Conservation (phyloP, 2,329 filamentous ascomycete species). For the Exserohilum turcica region DNA sequence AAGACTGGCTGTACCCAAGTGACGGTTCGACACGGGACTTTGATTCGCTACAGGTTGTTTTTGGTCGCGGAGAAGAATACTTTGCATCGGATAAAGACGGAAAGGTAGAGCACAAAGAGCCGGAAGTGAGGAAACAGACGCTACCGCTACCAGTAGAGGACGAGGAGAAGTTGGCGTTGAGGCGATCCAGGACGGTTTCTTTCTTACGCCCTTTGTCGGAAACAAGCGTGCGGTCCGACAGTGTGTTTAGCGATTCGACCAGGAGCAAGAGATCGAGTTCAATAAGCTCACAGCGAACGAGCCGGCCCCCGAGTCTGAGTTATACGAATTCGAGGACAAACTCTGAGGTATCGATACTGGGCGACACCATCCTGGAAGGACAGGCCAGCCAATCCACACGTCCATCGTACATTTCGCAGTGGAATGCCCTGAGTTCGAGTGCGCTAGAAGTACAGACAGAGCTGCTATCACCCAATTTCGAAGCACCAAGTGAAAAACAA, state of each 20-base stretch:
- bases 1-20: slow-evolving; percentile 43
- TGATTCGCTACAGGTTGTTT: slow-evolving; percentile 46
- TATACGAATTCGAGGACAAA: slow-evolving; percentile 29
- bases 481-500: background rate
- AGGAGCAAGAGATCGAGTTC: slow-evolving; percentile 26
- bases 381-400: slow-evolving; percentile 7
- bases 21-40: slow-evolving; percentile 41
- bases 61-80: slow-evolving; percentile 48
- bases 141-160: slow-evolving; percentile 12
- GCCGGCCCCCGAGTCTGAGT: slow-evolving; percentile 29
- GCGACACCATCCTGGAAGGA: slow-evolving; percentile 10
- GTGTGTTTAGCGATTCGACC: slow-evolving; percentile 9
- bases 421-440: background rate
- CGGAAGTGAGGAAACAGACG: slow-evolving; percentile 28
- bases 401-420: slow-evolving; percentile 11
- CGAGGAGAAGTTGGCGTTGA: slow-evolving; percentile 28
- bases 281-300: slow-evolving; percentile 21
- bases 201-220: slow-evolving; percentile 37
- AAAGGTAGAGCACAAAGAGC: slow-evolving; percentile 45
- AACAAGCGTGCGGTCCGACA: slow-evolving; percentile 20
- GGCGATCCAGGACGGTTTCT: slow-evolving; percentile 39
- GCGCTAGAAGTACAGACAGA: background rate
- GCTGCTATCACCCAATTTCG: background rate
- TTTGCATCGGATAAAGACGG: slow-evolving; percentile 48
- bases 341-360: slow-evolving; percentile 26